phyloP scores from a whole-genome alignment of 805 yeast species.

The Saccharomycopsis sp. region DNA sequence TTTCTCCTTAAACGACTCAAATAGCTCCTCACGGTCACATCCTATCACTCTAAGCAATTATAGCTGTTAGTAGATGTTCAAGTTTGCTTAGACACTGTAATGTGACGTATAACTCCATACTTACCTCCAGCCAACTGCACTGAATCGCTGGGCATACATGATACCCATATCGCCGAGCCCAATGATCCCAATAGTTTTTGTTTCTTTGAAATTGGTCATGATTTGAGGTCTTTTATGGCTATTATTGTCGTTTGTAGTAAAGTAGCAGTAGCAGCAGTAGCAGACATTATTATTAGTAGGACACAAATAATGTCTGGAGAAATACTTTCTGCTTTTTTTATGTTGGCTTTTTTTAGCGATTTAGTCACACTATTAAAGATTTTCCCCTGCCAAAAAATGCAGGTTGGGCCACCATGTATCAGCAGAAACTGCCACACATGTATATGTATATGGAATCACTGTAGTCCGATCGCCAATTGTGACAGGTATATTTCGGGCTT shows the following conservation, averaged over 20 bases:
- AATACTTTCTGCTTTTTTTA: too few relatives aligned
- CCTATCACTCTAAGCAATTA: slow-evolving; percentile 52
- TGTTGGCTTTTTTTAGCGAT: not conserved
- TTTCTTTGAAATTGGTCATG: slow-evolving; percentile 24
- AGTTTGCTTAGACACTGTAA: too few relatives aligned
- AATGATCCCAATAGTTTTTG: slow-evolving; percentile 75
- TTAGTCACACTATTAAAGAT: not conserved
- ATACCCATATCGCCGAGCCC: slow-evolving; percentile 98
- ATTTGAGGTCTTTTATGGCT: too few relatives aligned
- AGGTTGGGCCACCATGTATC: not conserved
- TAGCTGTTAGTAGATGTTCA: not conserved
- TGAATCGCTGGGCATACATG: slow-evolving; percentile 72
- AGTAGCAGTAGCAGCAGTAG: too few relatives aligned
- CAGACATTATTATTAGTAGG: too few relatives aligned
- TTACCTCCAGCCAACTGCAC: slow-evolving; percentile 73
- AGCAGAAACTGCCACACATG: not conserved
- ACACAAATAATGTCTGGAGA: not conserved
- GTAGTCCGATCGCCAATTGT: too few relatives aligned
- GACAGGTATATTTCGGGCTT: too few relatives aligned
- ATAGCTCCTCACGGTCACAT: slow-evolving; percentile 72
- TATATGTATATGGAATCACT: too few relatives aligned
- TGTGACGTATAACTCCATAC: too few relatives aligned
- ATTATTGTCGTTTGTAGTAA: not conserved
- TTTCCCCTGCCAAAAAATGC: not conserved
- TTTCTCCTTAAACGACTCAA: slow-evolving; percentile 37